Evolutionary conservation across 345 rosid genomes (phyloP).

Genomic region (Salix koriyanagi): DNA sequence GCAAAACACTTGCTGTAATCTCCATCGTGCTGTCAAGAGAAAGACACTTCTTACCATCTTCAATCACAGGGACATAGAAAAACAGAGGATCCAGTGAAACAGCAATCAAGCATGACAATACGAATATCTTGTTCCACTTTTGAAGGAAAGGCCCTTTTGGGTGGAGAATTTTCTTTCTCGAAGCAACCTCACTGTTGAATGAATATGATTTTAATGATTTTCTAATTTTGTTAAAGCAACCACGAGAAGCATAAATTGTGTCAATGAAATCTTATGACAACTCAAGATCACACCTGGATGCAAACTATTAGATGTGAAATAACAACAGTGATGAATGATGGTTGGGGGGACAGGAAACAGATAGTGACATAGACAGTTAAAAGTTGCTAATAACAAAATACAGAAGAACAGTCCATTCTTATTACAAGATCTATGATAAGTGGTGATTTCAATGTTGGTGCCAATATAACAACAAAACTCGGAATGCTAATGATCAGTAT

Average conservation of each 20-base stretch:
- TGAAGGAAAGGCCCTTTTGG: conserved; percentile 91
- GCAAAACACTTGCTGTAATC: conserved; percentile 69
- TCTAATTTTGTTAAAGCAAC: conserved; percentile 35
- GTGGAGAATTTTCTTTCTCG: conserved; percentile 59
- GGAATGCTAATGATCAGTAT: background rate
- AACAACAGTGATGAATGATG: background rate
- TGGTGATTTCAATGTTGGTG: background rate
- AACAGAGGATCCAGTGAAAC: conserved; percentile 93
- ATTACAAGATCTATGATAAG: background rate
- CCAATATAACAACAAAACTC: background rate
- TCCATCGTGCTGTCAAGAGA: conserved; percentile 66
- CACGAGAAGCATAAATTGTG: background rate
- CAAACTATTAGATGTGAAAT: background rate
- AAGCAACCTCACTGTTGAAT: conserved; percentile 34
- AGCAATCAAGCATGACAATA: conserved; percentile 74
- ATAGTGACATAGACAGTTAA: background rate
- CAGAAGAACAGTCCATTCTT: background rate
- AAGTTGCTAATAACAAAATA: background rate
- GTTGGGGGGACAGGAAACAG: background rate
- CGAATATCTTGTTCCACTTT: conserved; percentile 92
- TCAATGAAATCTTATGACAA: background rate
- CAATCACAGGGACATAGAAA: conserved; percentile 71
- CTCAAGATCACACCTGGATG: background rate
- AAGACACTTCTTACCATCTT: conserved; percentile 55
- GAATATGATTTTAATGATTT: conserved; percentile 57